phyloP scores from a whole-genome alignment of 768 basidiomycete species.

The Boletus subcaerulescens region DNA sequence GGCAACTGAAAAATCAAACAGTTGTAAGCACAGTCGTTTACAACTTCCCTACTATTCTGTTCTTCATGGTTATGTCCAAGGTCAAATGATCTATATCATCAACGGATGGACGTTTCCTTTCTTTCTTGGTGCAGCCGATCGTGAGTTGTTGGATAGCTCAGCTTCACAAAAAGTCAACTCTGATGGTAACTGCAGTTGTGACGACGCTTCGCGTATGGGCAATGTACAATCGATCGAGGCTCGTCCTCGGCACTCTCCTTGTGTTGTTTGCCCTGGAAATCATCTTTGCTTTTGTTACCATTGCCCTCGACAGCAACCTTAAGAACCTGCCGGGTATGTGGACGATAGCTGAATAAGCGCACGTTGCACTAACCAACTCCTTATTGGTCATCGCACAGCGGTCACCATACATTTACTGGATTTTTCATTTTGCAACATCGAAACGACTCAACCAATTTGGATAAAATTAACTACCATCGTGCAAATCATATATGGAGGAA shows the following conservation, averaged over 20 bases:
- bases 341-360: neutral
- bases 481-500: neutral
- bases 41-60: neutral
- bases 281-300: neutral
- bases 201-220: neutral
- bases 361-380: neutral
- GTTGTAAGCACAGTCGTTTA: neutral
- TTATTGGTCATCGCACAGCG: neutral
- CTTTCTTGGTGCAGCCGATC: neutral
- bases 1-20: neutral
- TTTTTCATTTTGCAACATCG: neutral
- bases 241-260: too few species aligned
- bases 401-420: neutral
- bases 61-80: too few species aligned
- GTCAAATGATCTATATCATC: neutral
- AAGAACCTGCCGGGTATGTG: too few species aligned
- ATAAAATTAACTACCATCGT: neutral
- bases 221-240: neutral
- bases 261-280: too few species aligned
- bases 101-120: neutral
- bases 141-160: neutral
- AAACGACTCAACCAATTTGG: neutral
- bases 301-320: neutral
- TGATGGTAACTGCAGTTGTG: neutral
- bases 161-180: too few species aligned